Evolutionary conservation across 768 basidiomycete species (phyloP), one percentile per base, ranked within the genome.

Genomic region (Pulveroboletus sp.): DNA sequence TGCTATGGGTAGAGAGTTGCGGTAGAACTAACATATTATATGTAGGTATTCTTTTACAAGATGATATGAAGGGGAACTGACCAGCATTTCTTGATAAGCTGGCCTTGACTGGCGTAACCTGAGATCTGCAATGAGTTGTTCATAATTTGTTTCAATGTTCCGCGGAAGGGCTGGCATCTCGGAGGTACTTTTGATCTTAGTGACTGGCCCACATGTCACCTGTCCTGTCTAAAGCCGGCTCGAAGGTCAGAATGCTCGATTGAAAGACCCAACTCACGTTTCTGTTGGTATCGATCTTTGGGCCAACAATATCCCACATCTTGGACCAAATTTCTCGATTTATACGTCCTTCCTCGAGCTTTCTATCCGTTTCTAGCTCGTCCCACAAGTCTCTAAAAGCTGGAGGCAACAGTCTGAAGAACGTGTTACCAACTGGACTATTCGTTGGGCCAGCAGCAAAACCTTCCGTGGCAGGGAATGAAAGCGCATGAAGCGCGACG

Each of bases 311-410:
- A 14, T 64, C 68, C 50, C 77, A 75, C 43, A 95, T 65, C 49
- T 78, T 83, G 6, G 74, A 75, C 92, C 96, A 94, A 10, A 83
- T 68, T 8, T 65, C 68, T 28, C 89, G 73, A 62, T 94, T 93
- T 17, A 71, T 75, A 17, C 62, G 64, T 52, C 91, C 83, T 48
- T 86, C 83, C 30, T 71, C 72, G 6, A 60, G 52, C 58, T 84
- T 88, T 57, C 89, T 76, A 26, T 72, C 69, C 4, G 57, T 64
- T 59, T 93, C 93, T 14, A 97, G 70, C 65, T 94, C 90, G 47
- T 90, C 86, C 95, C 95, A 99, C 15, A 99, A 72, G 65, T 93
- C 88, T 54, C 93, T 79, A 68, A 86, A 95, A 15, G 80, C 77
- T 3, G 84, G 74, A 8, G 95, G 92, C n/a, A 98, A 73, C 8